Conservation (phyloP, 352 stramenopile species). For the Pythium sp. region DNA sequence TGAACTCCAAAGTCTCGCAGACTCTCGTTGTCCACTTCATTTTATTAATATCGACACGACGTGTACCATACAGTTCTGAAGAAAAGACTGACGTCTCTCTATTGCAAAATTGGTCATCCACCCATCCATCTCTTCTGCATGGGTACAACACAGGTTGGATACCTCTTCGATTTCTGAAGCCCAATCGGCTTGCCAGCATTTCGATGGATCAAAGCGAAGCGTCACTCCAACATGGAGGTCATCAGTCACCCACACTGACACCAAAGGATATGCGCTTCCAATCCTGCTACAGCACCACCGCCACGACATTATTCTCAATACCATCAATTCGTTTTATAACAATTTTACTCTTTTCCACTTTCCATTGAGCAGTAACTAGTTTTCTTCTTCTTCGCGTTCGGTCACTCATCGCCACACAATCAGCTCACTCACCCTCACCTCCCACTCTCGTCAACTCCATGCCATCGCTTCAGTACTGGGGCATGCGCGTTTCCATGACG, state of each 20-base stretch:
- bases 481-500: not conserved
- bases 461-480: not conserved
- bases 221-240: not conserved
- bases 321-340: conserved; percentile 10
- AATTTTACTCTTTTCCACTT: conserved; percentile 17
- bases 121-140: not conserved
- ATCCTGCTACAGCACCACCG: not conserved
- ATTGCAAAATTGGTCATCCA: not conserved
- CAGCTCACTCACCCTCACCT: not conserved
- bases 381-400: conserved; percentile 1
- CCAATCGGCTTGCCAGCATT: not conserved
- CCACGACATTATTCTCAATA: not conserved
- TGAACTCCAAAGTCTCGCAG: no score
- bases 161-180: not conserved
- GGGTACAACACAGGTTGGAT: not conserved
- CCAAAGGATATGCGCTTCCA: no score
- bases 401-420: not conserved
- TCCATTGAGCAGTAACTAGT: conserved; percentile 19
- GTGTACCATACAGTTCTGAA: not conserved
- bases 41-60: not conserved
- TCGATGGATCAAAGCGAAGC: not conserved
- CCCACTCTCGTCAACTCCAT: not conserved
- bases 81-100: not conserved
- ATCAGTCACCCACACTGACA: no score
- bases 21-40: no score